Conservation (phyloP, 306 rosid genomes). For the Prunus davidiana region DNA sequence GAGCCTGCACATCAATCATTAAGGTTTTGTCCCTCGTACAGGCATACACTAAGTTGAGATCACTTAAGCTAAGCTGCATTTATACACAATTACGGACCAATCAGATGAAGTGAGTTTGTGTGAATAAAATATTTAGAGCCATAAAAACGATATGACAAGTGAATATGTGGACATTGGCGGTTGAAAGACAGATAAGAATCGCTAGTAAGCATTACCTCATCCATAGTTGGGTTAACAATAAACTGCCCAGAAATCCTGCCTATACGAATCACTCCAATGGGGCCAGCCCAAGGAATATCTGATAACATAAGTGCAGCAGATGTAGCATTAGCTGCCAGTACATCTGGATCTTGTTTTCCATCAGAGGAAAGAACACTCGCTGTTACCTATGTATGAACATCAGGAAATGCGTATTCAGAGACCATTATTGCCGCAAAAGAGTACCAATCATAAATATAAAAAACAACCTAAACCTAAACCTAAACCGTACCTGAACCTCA, state of each 20-base stretch:
- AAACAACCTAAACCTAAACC: background rate
- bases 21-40: slow-evolving; percentile 90
- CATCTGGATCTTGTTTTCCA: slow-evolving; percentile 91
- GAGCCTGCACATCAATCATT: slow-evolving; percentile 98
- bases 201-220: slow-evolving; percentile 57
- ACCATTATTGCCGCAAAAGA: background rate
- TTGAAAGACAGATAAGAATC: background rate
- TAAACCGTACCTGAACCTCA: slow-evolving; percentile 79
- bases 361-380: slow-evolving; percentile 92
- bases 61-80: slow-evolving; percentile 82
- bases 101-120: background rate
- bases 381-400: slow-evolving; percentile 47
- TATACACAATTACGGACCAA: background rate
- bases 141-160: background rate
- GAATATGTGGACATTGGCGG: background rate
- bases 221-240: slow-evolving; percentile 86
- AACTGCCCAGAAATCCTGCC: slow-evolving; percentile 81
- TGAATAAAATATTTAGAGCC: slow-evolving; percentile 13
- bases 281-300: slow-evolving; percentile 98
- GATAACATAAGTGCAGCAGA: slow-evolving; percentile 97
- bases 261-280: slow-evolving; percentile 86
- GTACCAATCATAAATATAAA: background rate
- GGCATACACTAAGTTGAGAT: slow-evolving; percentile 93
- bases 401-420: slow-evolving; percentile 8
- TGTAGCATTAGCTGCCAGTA: slow-evolving; percentile 85